Base-by-base conservation (phyloP, 2,329 filamentous ascomycete genomes). In the Elsinoe perseae region DNA sequence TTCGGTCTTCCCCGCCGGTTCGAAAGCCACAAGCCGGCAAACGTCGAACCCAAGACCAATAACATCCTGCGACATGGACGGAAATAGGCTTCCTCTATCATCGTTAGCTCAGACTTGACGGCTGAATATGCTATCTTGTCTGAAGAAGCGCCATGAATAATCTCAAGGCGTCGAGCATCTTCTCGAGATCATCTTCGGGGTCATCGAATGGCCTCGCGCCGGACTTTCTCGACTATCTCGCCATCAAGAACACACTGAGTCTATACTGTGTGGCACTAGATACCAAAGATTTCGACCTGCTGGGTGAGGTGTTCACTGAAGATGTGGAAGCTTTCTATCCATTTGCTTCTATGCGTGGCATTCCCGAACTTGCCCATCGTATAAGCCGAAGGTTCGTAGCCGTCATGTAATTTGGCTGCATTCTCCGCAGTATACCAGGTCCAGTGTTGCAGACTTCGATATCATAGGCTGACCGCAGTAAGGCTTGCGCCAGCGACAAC, bases 201-300 rank as follows among this genome's bases (percentile, higher is more conserved):
- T 46, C 53, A 12, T 28, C 38, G 14, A 44, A 56, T 23, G 23
- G 40, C 28, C 27, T 44, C 9, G 34, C 52, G 8, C 53, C 53
- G 53, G 42, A 48, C 53, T 56, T 56, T n/a, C 38, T 65, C 34
- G 66, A 69, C 57, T 66, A 68, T 65, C 46, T 71, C 43, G 70
- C 72, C n/a, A 71, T 76, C 61, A 67, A 66, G 40, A 75, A 75
- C 60, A 66, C 66, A 6, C 61, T 75, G 23, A 62, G 72, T 4
- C 69, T 65, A 27, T 76, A 75, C 62, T 75, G 72, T 62, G 66
- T 74, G 40, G 73, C 73, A 1, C 64, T 75, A 4, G 73, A 75
- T 60, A 68, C 68, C 14, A 75, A 75, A 57, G 57, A 71, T 55
- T 74, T 71, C 50, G 43, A 61, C 3, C 63, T 72, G 1, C 65